Base-by-base conservation (phyloP, 75 land plant species). In the Larix kaempferi region DNA sequence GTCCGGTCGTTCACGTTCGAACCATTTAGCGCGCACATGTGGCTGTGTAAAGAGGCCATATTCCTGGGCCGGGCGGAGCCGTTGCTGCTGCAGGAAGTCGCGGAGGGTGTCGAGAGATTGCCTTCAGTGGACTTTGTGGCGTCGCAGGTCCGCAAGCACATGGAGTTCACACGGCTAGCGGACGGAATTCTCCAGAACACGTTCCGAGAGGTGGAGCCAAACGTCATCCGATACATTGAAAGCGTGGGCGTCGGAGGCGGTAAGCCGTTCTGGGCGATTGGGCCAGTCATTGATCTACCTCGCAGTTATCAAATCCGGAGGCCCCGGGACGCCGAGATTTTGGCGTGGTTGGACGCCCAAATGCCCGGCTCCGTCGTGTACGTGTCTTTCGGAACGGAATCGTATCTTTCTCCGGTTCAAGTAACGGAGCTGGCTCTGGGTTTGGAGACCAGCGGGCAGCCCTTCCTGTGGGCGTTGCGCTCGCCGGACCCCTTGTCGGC, bases 381-480 rank as follows among this genome's bases (percentile, higher is more conserved):
- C 77, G 60, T 91, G 3, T 78, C 86, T 14, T 91, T 91, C 64
- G 93, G 93, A 16, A 84, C 84, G 39, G 62, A 79, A 0, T 63
- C 80, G 6, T 26, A 74, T 27, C 3, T 82, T 1, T 75, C 81
- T 13, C 73, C 74, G 49, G 82, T 78, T n/a, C 87, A 88, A 65
- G 59, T 84, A 1, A 56, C 5, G 26, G 90, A 88, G 76, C 79
- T 91, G 8, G 87, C 82, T 15, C 23, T 41, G 13, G 93, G 90
- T 27, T 56, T 91, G 15, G 82, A 84, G 57, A 33, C 65, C 54
- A 86, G 88, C 77, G 63, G 77, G 6, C 80, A 77, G 71, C 74
- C 74, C 56, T 88, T 91, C 74, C 62, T 83, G 12, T 86, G 84
- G 88, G 88, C 76, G 22, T 14, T 87, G 7, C 25, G 29, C 16